Percentiles rank a stretch among this genome's conserved stretches.
phyloP scores from a whole-genome alignment of 352 stramenopile genomes.

The Phytophthora palmivora region DNA sequence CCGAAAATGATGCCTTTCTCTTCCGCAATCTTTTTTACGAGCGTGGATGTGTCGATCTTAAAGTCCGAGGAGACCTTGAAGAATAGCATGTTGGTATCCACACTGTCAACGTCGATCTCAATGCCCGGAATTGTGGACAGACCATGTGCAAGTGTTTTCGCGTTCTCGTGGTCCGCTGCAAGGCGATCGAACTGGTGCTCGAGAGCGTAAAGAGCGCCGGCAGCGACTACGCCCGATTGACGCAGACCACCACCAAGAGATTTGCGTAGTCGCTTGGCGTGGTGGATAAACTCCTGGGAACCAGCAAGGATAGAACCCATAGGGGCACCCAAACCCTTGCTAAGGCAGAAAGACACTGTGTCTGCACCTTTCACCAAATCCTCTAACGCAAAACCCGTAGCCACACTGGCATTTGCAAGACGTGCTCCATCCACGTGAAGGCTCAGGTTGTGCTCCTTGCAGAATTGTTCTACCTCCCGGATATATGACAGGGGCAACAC shows the following conservation, averaged over 20 bases:
- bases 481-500: constrained; percentile 90
- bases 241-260: constrained; percentile 97
- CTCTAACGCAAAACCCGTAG: constrained; percentile 64
- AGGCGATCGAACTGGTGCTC: constrained; percentile 87
- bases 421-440: constrained; percentile 96
- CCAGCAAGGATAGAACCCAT: constrained; percentile 94
- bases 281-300: constrained; percentile 84
- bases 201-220: constrained; percentile 91
- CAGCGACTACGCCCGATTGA: constrained; percentile 93
- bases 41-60: constrained; percentile 55
- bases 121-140: constrained; percentile 77
- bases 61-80: constrained; percentile 63
- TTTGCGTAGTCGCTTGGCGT: constrained; percentile 94
- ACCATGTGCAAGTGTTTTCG: constrained; percentile 70
- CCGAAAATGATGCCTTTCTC: constrained; percentile 74
- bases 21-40: constrained; percentile 61
- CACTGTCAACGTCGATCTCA: constrained; percentile 55
- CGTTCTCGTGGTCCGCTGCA: constrained; percentile 84
- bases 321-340: constrained; percentile 94
- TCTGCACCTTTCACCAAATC: constrained; percentile 88
- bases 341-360: constrained; percentile 95
- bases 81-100: constrained; percentile 92
- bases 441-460: constrained; percentile 81
- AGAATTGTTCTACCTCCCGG: constrained; percentile 70
- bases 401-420: constrained; percentile 95